phyloP scores from a whole-genome alignment of 805 yeast genomes.

The Wickerhamomyces hampshirensis region DNA sequence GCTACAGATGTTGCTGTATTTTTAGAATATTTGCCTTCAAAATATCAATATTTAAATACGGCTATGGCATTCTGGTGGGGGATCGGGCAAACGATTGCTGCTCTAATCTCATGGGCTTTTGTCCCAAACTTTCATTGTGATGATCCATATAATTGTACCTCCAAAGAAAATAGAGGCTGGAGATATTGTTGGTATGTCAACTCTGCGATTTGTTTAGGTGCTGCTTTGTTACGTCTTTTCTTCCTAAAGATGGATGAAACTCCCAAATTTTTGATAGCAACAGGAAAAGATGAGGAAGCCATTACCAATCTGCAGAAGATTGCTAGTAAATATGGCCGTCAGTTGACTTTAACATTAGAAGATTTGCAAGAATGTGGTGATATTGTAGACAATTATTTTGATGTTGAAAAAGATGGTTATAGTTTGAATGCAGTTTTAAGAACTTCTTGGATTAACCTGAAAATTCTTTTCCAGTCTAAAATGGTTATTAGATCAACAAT shows the following conservation, averaged over 20 bases:
- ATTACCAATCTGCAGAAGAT: constrained; percentile 37
- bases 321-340: constrained; percentile 41
- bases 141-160: constrained; percentile 37
- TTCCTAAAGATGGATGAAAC: constrained; percentile 43
- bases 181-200: constrained; percentile 50
- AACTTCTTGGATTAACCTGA: constrained; percentile 33
- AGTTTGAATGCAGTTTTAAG: constrained; percentile 12
- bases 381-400: constrained; percentile 26
- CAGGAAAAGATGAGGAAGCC: constrained; percentile 47
- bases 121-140: constrained; percentile 43
- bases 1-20: constrained; percentile 49
- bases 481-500: constrained; percentile 35
- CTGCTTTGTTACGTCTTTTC: constrained; percentile 43
- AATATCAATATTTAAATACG: constrained; percentile 44
- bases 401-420: constrained; percentile 17
- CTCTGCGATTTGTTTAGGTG: constrained; percentile 44
- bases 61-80: constrained; percentile 54
- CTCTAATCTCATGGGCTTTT: constrained; percentile 48
- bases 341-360: constrained; percentile 39
- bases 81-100: constrained; percentile 49
- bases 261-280: constrained; percentile 46
- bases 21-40: constrained; percentile 44
- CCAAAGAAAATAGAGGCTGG: constrained; percentile 52
- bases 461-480: constrained; percentile 39
- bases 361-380: constrained; percentile 42